Base-by-base conservation (phyloP, 345 rosid genomes). In the Salix koriyanagi region DNA sequence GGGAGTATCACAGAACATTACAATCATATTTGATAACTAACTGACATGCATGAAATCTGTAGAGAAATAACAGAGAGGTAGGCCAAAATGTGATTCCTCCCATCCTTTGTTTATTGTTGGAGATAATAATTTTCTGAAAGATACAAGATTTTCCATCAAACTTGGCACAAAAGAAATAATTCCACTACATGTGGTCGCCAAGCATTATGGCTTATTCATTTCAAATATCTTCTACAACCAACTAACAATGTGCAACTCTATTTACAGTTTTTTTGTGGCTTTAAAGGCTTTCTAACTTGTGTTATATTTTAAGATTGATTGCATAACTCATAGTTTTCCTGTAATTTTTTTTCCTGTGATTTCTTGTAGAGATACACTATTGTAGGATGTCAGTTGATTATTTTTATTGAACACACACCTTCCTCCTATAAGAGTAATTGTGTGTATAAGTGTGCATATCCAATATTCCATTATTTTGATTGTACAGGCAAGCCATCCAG, bases 401-500 rank as follows among this genome's bases (percentile, higher is more conserved):
- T 54, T 70, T 36, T 64, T 12, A 32, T 28, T 21, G 21, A 69
- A 69, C 32, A 19, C 52, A 9, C 48, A 56, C 54, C 34, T 78
- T 70, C 25, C 65, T 65, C 52, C n/a, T 19, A 58, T 11, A 58
- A 36, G 69, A 32, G 71, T 48, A 15, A 56, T 39, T 79, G 4
- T 26, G 28, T 67, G 48, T 52, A 34, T 46, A 3, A 14, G 4
- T 48, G 16, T 15, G 37, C 37, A 48, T 16, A 48, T 48, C 3
- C 5, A 48, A 46, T 48, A 48, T 48, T 76, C 28, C 12, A 56
- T 61, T 54, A 21, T 76, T 67, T 58, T 79, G 46, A 44, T 75
- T 71, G 73, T 92, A 84, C 84, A 93, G 99, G 93, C 78, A 92
- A 88, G 85, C 75, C 85, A 84, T 91, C 92, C 58, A 91, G 99